Evolutionary conservation across 2,329 filamentous ascomycete genomes (phyloP).

Genomic region (Periconia digitata): DNA sequence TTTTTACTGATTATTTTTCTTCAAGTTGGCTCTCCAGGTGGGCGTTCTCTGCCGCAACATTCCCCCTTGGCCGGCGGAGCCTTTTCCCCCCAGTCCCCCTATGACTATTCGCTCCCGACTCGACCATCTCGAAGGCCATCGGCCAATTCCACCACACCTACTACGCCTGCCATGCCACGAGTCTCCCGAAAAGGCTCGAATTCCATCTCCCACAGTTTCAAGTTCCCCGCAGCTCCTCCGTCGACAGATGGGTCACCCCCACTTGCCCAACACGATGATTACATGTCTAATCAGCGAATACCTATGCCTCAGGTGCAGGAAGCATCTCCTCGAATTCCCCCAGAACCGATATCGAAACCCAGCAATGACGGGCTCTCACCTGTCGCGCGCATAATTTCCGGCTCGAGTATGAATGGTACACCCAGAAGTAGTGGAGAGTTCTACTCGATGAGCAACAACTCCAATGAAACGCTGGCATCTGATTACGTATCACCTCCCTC

Average conservation of each 20-base stretch:
- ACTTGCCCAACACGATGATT: conserved; percentile 31
- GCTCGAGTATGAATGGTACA: conserved; percentile 73
- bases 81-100: conserved; percentile 37
- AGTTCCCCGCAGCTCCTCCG: conserved; percentile 55
- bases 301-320: conserved; percentile 35
- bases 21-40: conserved; percentile 31
- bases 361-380: conserved; percentile 60
- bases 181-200: conserved; percentile 43
- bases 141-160: conserved; percentile 41
- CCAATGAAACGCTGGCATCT: conserved; percentile 87
- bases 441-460: conserved; percentile 93
- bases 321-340: conserved; percentile 22
- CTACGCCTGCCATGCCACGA: conserved; percentile 41
- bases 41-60: conserved; percentile 40
- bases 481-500: conserved; percentile 67
- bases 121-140: conserved; percentile 31
- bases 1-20: conserved; percentile 18
- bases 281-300: conserved; percentile 43
- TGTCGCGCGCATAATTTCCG: conserved; percentile 71
- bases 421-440: conserved; percentile 92
- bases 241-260: conserved; percentile 30
- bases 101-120: conserved; percentile 33
- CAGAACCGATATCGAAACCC: conserved; percentile 44
- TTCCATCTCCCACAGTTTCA: conserved; percentile 54
- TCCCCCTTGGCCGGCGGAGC: conserved; percentile 47